Conservation (phyloP, 371 early-diverging fungal genomes). For the Thermomucor indicae-seudaticae region DNA sequence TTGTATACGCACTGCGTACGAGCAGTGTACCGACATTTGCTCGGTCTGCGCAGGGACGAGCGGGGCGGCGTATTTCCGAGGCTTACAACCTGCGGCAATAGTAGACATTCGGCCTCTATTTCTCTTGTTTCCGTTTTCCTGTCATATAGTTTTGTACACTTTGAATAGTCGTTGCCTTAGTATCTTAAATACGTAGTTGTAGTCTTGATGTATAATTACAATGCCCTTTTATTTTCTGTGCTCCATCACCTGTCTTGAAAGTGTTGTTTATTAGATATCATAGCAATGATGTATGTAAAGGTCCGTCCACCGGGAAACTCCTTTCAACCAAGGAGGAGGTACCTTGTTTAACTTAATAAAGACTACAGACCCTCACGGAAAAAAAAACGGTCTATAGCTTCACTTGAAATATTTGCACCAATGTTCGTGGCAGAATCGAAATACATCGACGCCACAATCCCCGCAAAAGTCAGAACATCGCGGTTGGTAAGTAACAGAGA, state of each 20-base stretch:
- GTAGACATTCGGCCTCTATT: background rate
- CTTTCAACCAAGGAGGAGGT: too few species aligned
- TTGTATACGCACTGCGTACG: constrained; percentile 39
- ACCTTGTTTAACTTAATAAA: too few species aligned
- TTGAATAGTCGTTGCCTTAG: too few species aligned
- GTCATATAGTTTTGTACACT: too few species aligned
- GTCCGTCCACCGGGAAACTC: too few species aligned
- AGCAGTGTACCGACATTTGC: constrained; percentile 25
- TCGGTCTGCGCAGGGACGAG: constrained; percentile 18
- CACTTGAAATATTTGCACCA: constrained; percentile 16
- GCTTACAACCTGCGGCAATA: constrained; percentile 35
- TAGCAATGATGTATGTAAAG: background rate
- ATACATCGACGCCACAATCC: constrained; percentile 15
- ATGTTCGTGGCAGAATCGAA: constrained; percentile 17
- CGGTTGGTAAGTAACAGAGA: too few species aligned
- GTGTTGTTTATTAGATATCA: background rate
- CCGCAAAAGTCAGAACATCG: constrained; percentile 13
- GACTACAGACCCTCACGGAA: background rate
- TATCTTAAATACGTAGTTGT: too few species aligned
- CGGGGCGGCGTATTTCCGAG: constrained; percentile 41
- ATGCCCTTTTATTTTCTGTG: too few species aligned
- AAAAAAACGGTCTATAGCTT: background rate
- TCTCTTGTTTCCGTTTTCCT: background rate
- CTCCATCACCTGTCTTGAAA: too few species aligned
- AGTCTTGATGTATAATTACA: background rate